Evolutionary conservation across 164 flowering plant species (phyloP).

Genomic region (Vitis vinifera): ASM3070453v1 NC_081822.1:34318001-34318500

Average conservation of each 20-base stretch:
- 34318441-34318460: not conserved
- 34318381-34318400: too few relatives aligned
- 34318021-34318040: constrained; percentile 41
- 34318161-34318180: too few relatives aligned
- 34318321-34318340: too few relatives aligned
- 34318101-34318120: not conserved
- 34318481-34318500: too few relatives aligned
- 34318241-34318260: too few relatives aligned
- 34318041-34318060: constrained; percentile 51
- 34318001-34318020: constrained; percentile 10
- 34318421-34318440: not conserved
- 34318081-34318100: not conserved
- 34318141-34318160: not conserved
- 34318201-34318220: not conserved
- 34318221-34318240: not conserved
- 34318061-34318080: constrained; percentile 24
- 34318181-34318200: not conserved
- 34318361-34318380: too few relatives aligned
- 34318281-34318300: too few relatives aligned
- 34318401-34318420: not conserved
- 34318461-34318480: not conserved
- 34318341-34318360: too few relatives aligned
- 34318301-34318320: too few relatives aligned
- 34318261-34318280: too few relatives aligned
- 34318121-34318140: not conserved